Base-by-base conservation (phyloP, 495 filamentous ascomycete genomes). In the Xylaria castorea region DNA sequence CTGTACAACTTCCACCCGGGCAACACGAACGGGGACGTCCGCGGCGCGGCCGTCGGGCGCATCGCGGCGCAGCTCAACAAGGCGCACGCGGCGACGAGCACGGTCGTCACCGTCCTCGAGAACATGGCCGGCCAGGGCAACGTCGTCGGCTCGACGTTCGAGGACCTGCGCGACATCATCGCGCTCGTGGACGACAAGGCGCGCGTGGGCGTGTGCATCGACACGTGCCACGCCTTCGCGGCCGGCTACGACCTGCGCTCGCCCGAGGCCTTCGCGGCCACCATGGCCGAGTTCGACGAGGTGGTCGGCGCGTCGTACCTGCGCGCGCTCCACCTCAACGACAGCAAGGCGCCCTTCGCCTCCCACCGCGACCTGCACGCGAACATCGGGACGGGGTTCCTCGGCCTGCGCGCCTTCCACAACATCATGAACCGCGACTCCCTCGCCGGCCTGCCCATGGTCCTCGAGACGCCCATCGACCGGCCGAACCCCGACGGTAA, bases 1-100 rank as follows among this genome's bases (percentile, higher is more conserved):
- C 86, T 98, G 20, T 99, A 98, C 85, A 99, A 99, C 81, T 98
- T 99, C 85, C 96, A 99, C 80, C 96, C 96, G 0, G 96, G 96
- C 63, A 94, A 88, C 67, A 91, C 91, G 8, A 90, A 91, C 75
- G 88, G 90, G 68, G 85, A 85, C 9, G 83, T 87, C 18, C 90
- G 92, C 55, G 82, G 85, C 0, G 87, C 88, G 27, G 95, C 95
- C 9, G 92, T 97, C 70, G 81, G 83, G 25, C 91, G 95, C 30
- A 91, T 99, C 62, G 94, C 96, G 20, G 81, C 82, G 34, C 88
- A 92, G 60, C 85, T 99, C 1, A 97, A 97, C 75, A 87, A 87
- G 67, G 93, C 94, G 1, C 93, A 97, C 74, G 84, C 85, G 66
- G 90, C 87, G 44, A 97, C 95, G 0, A 84, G 81, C 1, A 88